Evolutionary conservation across 148 eudicot genomes (phyloP).

Genomic region (Talinum fruticosum): DNA sequence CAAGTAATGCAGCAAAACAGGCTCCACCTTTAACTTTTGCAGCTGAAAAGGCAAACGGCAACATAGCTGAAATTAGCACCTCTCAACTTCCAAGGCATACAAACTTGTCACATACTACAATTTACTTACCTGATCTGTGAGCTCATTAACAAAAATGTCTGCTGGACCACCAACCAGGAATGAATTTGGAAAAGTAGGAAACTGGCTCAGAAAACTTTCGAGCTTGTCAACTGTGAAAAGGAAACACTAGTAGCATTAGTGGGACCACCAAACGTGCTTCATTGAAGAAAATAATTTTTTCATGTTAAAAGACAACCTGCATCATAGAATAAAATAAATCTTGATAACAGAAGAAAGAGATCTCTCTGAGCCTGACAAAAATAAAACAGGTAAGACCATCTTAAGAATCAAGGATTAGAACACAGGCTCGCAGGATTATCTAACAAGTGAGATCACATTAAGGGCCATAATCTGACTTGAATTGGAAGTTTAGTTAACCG

Average conservation of each 20-base stretch:
- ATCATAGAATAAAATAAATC: constrained; percentile 70
- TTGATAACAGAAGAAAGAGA: constrained; percentile 82
- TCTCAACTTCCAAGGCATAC: constrained; percentile 1
- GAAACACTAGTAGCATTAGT: constrained; percentile 15
- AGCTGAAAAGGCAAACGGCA: constrained; percentile 47
- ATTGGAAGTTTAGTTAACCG: constrained; percentile 60
- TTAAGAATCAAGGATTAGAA: background rate
- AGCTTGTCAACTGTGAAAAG: constrained; percentile 62
- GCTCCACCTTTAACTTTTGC: constrained; percentile 92
- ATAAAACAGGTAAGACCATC: constrained; percentile 8
- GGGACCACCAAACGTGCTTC: background rate
- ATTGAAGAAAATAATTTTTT: constrained; percentile 1
- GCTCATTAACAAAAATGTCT: constrained; percentile 79
- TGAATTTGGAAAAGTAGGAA: constrained; percentile 80
- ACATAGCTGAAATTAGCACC: background rate
- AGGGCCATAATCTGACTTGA: constrained; percentile 53
- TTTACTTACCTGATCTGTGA: constrained; percentile 74
- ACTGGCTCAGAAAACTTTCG: constrained; percentile 60
- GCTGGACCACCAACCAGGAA: constrained; percentile 85
- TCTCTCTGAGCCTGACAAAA: constrained; percentile 74
- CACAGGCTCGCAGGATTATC: background rate
- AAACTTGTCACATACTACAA: background rate
- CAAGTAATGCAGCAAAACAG: constrained; percentile 87
- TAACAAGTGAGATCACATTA: background rate
- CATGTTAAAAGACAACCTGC: constrained; percentile 41